Evolutionary conservation across 805 yeast species (phyloP).

Genomic region (Cyberlindnera subsufficiens): DNA sequence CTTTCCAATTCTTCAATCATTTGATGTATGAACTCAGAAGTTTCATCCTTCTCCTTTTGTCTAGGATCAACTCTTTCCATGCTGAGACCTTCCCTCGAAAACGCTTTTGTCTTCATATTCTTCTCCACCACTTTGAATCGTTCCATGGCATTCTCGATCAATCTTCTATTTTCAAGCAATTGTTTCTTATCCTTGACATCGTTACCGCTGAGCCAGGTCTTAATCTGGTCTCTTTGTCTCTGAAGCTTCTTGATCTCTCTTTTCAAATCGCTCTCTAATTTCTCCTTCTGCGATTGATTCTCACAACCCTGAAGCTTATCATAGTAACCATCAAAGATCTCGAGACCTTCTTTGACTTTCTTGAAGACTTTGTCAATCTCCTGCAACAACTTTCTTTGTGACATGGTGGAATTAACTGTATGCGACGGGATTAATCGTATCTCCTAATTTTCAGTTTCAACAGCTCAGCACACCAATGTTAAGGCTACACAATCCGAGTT

Average conservation of each 20-base stretch:
- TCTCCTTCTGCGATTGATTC: slow-evolving; percentile 85
- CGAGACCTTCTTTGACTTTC: slow-evolving; percentile 88
- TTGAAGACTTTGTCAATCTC: slow-evolving; percentile 92
- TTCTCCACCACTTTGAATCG: slow-evolving; percentile 92
- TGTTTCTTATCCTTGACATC: slow-evolving; percentile 87
- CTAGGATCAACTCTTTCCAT: slow-evolving; percentile 69
- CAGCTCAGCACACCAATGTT: too few species aligned
- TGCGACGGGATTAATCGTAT: too few species aligned
- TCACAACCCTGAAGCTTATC: slow-evolving; percentile 80
- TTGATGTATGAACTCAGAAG: slow-evolving; percentile 60
- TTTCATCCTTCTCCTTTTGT: slow-evolving; percentile 73
- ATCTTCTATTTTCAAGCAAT: slow-evolving; percentile 66
- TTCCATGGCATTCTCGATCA: slow-evolving; percentile 84
- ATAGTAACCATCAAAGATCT: slow-evolving; percentile 76
- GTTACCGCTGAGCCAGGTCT: slow-evolving; percentile 87
- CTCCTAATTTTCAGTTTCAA: too few species aligned
- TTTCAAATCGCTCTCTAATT: slow-evolving; percentile 85
- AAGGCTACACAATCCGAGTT: too few species aligned
- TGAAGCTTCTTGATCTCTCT: slow-evolving; percentile 93
- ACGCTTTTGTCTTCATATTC: slow-evolving; percentile 89
- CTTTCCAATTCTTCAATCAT: slow-evolving; percentile 74
- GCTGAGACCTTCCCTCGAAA: slow-evolving; percentile 86
- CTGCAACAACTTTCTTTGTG: slow-evolving; percentile 42
- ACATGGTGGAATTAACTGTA: slow-evolving; percentile 25
- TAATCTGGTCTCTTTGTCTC: slow-evolving; percentile 89